Conservation (phyloP, 2,329 filamentous ascomycete species). For the Botrytis fabae region DNA sequence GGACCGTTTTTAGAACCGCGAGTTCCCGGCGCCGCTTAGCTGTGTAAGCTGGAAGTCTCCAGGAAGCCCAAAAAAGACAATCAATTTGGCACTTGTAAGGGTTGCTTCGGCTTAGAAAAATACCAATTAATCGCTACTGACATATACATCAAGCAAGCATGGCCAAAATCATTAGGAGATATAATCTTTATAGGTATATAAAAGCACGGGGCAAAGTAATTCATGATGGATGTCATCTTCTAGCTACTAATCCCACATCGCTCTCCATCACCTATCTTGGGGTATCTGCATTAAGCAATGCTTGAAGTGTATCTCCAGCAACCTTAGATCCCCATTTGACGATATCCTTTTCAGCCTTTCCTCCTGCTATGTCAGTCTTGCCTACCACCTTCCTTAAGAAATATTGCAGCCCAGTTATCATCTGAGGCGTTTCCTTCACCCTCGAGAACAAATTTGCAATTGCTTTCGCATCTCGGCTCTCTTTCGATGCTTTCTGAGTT, state of each 20-base stretch:
- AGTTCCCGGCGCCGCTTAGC: conserved; percentile 12
- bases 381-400: conserved; percentile 75
- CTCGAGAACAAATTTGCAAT: conserved; percentile 67
- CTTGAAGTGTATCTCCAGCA: conserved; percentile 42
- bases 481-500: conserved; percentile 54
- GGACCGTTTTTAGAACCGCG: conserved; percentile 12
- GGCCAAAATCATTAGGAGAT: background rate
- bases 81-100: conserved; percentile 1
- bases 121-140: background rate
- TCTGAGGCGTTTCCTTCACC: conserved; percentile 62
- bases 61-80: background rate
- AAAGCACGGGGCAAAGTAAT: background rate
- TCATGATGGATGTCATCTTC: background rate
- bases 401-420: conserved; percentile 74
- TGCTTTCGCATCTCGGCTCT: conserved; percentile 53
- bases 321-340: conserved; percentile 51
- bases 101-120: background rate
- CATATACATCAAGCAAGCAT: background rate
- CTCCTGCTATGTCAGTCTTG: conserved; percentile 58
- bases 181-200: background rate
- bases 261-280: background rate
- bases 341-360: conserved; percentile 50
- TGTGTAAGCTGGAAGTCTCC: conserved; percentile 6
- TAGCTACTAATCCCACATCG: background rate
- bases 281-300: conserved; percentile 26